A percentile compares a stretch with the other conserved stretches of the same genome.
phyloP scores from a whole-genome alignment of 306 rosid species.

The Corylus americana region DNA sequence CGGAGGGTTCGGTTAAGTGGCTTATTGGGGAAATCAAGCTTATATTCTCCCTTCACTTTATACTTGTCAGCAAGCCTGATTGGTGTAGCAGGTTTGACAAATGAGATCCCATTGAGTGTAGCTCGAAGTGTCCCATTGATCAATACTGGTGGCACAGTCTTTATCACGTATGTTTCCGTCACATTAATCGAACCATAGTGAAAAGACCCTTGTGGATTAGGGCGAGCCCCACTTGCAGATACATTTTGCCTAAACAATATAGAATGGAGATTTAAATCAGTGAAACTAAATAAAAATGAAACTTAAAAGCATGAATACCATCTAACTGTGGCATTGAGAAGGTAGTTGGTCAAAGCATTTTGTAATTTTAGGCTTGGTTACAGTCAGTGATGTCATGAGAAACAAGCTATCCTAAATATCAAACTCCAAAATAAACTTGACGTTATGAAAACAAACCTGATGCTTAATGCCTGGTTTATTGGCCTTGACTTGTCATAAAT shows the following conservation, averaged over 20 bases:
- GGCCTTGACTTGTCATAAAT: slow-evolving; percentile 55
- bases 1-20: slow-evolving; percentile 57
- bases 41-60: slow-evolving; percentile 62
- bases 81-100: slow-evolving; percentile 64
- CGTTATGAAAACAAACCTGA: slow-evolving; percentile 59
- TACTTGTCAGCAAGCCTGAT: slow-evolving; percentile 80
- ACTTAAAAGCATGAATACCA: background rate
- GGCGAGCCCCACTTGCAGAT: slow-evolving; percentile 93
- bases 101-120: slow-evolving; percentile 80
- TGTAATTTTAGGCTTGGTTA: background rate
- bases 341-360: background rate
- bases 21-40: slow-evolving; percentile 76
- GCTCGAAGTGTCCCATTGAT: slow-evolving; percentile 58
- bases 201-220: slow-evolving; percentile 93
- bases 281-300: background rate
- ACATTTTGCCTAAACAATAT: slow-evolving; percentile 64
- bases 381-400: background rate
- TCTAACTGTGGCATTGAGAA: background rate
- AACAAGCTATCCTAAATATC: slow-evolving; percentile 8
- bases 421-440: slow-evolving; percentile 6
- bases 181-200: slow-evolving; percentile 77
- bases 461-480: slow-evolving; percentile 71
- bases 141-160: slow-evolving; percentile 49
- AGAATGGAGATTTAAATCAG: background rate
- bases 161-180: slow-evolving; percentile 72